Evolutionary conservation across 768 basidiomycete genomes (phyloP), one percentile per base, ranked within the genome.

Genomic region (Mrakia gelida): DNA sequence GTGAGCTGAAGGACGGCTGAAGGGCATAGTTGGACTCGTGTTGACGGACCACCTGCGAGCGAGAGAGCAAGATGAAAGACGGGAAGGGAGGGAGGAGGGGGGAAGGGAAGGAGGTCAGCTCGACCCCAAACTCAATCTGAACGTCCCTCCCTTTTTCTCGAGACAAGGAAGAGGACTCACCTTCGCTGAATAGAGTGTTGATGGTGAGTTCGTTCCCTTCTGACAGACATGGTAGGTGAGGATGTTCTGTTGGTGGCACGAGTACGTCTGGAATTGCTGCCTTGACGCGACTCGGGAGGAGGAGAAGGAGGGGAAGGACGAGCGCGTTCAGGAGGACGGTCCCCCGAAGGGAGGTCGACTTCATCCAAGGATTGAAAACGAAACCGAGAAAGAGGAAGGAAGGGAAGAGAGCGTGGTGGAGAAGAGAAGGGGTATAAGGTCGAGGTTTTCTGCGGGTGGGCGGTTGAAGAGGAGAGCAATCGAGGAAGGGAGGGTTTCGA

Each of bases 11-110:
- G 85, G 11, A 79, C 56, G 16, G 81, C 80, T 2, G 73, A 73
- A 0, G 83, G 85, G 70, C 83, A 83, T 15, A 86, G 83, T 32
- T 81, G 79, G 65, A 86, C 83, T 65, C 81, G 82, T 3, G 84
- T 85, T 8, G 83, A 83, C 0, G 85, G 84, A 11, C 86, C 86
- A 41, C 84, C 81, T 82, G 73, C 61, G 38, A 21, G 26, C 30
- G 7, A 5, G 5, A 13, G 41, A 11, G 13, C 7, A 34, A 30
- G 28, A 18, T 0, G 26, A 49, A 32, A 41, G 49, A 52, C 32
- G n/a, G 26, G n/a, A 32, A 32, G 16, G 9, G 23, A 65, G n/a
- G n/a, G 52, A n/a, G 62, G 18, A 63, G 34, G 10, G 63, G 23
- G 34, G 28, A 30, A 56, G 49, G 65, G 45, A 32, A 62, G 23